Percentiles rank a stretch among this genome's conserved stretches.
These are phyloP conservation scores for Davidsoniella eucalypti DNA, from an alignment of 2,329 filamentous ascomycete species.

Conservation along the genomic window DNA sequence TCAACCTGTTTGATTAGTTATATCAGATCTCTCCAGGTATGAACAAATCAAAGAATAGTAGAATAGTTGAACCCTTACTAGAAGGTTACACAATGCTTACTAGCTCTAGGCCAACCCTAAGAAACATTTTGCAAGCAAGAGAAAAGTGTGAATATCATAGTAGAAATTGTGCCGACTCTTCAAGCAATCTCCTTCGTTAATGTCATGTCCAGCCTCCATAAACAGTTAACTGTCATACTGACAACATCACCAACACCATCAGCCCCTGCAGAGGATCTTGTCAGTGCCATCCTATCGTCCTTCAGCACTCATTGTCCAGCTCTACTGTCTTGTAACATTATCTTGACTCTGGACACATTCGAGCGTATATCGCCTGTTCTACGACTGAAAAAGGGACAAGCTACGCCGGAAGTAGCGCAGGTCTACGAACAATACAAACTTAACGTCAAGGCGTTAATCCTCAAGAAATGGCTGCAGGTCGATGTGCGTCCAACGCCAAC, in stretches of 20 bases:
- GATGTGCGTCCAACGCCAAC: not conserved
- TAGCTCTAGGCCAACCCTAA: too few relatives aligned
- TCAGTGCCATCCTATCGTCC: conserved; percentile 29
- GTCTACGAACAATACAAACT: conserved; percentile 29
- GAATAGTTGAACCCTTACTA: too few relatives aligned
- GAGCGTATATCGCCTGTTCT: conserved; percentile 28
- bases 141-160: too few relatives aligned
- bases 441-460: conserved; percentile 27
- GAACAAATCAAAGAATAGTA: too few relatives aligned
- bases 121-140: too few relatives aligned
- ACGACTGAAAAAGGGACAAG: conserved; percentile 36
- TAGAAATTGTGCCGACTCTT: too few relatives aligned
- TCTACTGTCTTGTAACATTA: conserved; percentile 27
- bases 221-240: conserved; percentile 24
- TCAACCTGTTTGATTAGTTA: too few relatives aligned
- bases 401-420: conserved; percentile 28
- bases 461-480: conserved; percentile 13
- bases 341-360: conserved; percentile 36
- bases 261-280: conserved; percentile 33
- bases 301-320: conserved; percentile 27
- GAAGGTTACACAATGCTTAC: too few relatives aligned
- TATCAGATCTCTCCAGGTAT: too few relatives aligned
- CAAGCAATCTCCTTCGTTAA: too few relatives aligned
- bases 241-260: conserved; percentile 41
- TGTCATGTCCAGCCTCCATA: not conserved